Evolutionary conservation across 345 rosid genomes (phyloP).

Genomic region (Gynandropsis gynandra): DNA sequence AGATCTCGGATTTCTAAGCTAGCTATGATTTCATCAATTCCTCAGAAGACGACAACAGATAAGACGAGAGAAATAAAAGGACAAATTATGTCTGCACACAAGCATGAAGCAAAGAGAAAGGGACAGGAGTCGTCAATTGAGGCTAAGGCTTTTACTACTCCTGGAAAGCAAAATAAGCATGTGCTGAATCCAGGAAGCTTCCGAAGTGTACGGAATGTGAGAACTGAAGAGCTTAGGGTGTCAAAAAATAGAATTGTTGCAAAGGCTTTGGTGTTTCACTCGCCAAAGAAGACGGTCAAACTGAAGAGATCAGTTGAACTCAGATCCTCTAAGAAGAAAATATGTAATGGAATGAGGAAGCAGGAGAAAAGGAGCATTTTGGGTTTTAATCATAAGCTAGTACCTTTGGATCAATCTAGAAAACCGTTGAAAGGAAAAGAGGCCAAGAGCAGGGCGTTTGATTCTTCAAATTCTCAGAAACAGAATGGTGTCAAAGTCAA

Average conservation of each 20-base stretch:
- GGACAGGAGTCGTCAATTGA: constrained; percentile 25
- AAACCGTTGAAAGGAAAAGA: constrained; percentile 50
- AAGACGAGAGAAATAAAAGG: constrained; percentile 24
- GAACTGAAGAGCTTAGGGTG: constrained; percentile 27
- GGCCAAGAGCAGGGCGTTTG: constrained; percentile 89
- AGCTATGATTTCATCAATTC: constrained; percentile 70
- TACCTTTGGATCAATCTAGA: constrained; percentile 32
- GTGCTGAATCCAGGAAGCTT: constrained; percentile 41
- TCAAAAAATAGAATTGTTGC: constrained; percentile 36
- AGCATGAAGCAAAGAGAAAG: constrained; percentile 24
- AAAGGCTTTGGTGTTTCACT: constrained; percentile 69
- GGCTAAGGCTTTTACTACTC: constrained; percentile 56
- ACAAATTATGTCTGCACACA: constrained; percentile 29
- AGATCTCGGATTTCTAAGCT: constrained; percentile 53
- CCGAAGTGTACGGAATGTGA: constrained; percentile 57
- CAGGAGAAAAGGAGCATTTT: constrained; percentile 49
- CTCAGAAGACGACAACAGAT: constrained; percentile 40
- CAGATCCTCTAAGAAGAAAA: constrained; percentile 36
- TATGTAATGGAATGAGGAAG: constrained; percentile 61
- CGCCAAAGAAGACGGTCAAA: constrained; percentile 65
- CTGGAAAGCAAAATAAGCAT: constrained; percentile 37
- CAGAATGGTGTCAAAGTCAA: constrained; percentile 28
- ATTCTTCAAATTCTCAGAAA: constrained; percentile 38
- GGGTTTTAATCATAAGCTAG: constrained; percentile 22
- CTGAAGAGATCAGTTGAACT: constrained; percentile 48